Conservation (phyloP, 2,329 filamentous ascomycete genomes). For the Ascomycota sp. region DNA sequence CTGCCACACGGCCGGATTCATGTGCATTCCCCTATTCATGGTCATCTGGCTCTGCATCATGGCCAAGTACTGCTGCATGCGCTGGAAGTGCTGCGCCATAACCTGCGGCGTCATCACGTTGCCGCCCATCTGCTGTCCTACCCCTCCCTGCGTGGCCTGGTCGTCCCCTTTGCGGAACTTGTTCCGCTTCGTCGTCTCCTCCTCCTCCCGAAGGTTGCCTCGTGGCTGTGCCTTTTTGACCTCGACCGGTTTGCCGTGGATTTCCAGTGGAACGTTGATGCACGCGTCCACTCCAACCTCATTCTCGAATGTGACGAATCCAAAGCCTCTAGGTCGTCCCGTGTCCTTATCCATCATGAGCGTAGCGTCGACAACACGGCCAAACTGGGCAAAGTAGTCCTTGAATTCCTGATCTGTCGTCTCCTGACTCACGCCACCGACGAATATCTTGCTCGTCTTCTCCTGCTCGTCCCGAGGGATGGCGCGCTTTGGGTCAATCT, state of each 20-base stretch:
- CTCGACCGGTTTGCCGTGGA: slow-evolving; percentile 89
- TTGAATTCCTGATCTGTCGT: slow-evolving; percentile 92
- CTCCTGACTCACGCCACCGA: slow-evolving; percentile 92
- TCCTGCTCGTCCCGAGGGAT: slow-evolving; percentile 97
- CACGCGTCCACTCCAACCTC: slow-evolving; percentile 89
- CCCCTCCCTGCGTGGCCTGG: slow-evolving; percentile 18
- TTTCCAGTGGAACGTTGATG: slow-evolving; percentile 66
- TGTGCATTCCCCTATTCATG: slow-evolving; percentile 53
- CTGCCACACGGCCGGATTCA: slow-evolving; percentile 60
- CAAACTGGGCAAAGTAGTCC: slow-evolving; percentile 92
- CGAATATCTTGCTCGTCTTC: slow-evolving; percentile 96
- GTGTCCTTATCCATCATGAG: slow-evolving; percentile 99
- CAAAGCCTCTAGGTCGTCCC: slow-evolving; percentile 85
- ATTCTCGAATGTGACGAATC: slow-evolving; percentile 95
- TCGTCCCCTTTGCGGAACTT: slow-evolving; percentile 37
- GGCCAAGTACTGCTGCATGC: slow-evolving; percentile 93
- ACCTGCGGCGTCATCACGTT: slow-evolving; percentile 78
- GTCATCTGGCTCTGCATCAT: slow-evolving; percentile 91
- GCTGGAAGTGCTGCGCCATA: slow-evolving; percentile 96
- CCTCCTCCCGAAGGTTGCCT: slow-evolving; percentile 83
- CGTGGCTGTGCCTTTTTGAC: slow-evolving; percentile 95
- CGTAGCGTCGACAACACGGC: slow-evolving; percentile 87
- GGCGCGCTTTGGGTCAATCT: slow-evolving; percentile 96
- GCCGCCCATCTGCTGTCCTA: slow-evolving; percentile 22
- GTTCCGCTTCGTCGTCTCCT: slow-evolving; percentile 44